Evolutionary conservation across 2,329 filamentous ascomycete species (phyloP).

Genomic region (Aspergillus niger): DNA sequence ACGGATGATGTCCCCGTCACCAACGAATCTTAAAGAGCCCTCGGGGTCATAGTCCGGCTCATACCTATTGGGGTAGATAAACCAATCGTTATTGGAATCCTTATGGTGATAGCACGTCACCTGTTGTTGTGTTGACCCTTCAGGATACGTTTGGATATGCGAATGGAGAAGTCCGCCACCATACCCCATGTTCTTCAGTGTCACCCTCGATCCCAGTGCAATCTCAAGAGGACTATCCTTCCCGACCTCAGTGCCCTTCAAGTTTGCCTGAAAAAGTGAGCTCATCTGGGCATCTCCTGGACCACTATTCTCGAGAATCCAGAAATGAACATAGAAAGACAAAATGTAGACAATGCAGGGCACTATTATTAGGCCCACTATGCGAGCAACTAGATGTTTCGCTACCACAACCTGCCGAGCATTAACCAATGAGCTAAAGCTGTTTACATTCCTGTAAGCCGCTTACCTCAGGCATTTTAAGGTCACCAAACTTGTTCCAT

Average conservation of each 20-base stretch:
- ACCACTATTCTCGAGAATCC: slow-evolving; percentile 88
- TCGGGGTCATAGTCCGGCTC: slow-evolving; percentile 73
- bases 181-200: slow-evolving; percentile 99
- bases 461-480: slow-evolving; percentile 82
- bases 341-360: slow-evolving; percentile 92
- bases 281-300: slow-evolving; percentile 99
- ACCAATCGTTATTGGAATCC: slow-evolving; percentile 99
- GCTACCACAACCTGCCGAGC: slow-evolving; percentile 62
- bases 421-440: slow-evolving; percentile 18
- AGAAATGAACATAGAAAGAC: slow-evolving; percentile 92
- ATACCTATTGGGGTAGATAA: slow-evolving; percentile 89
- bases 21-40: slow-evolving; percentile 71
- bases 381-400: slow-evolving; percentile 76
- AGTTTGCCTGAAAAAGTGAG: slow-evolving; percentile 96
- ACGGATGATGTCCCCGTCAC: slow-evolving; percentile 75
- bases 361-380: slow-evolving; percentile 83
- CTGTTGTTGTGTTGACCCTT: slow-evolving; percentile 92
- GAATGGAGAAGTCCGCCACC: slow-evolving; percentile 95
- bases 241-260: slow-evolving; percentile 89
- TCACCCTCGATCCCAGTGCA: slow-evolving; percentile 83
- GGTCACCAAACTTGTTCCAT: slow-evolving; percentile 96
- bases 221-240: slow-evolving; percentile 93
- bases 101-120: slow-evolving; percentile 99
- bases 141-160: slow-evolving; percentile 92
- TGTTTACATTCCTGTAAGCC: slow-evolving; percentile 14